Base-by-base conservation (phyloP, 1,284 basidiomycete genomes). In the Malassezia nana region DNA sequence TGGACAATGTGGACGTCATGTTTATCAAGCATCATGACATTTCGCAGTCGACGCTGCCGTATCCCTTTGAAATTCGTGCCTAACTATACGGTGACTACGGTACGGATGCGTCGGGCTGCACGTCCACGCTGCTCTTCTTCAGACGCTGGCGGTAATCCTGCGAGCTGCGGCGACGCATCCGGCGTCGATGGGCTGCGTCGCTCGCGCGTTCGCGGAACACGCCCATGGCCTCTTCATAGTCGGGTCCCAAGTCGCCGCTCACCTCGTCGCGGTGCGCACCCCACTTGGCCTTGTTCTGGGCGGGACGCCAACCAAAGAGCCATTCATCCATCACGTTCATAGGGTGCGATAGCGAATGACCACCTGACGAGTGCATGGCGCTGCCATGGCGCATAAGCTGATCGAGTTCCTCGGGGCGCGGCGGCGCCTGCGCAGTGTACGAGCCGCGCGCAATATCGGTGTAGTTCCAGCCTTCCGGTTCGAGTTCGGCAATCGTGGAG, bases 301-400 rank as follows among this genome's bases (percentile, higher is more conserved):
- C 40, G 4, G 51, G 33, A 16, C 63, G 59, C 89, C 89, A 94
- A 31, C 90, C 90, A 74, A 92, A 94, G 33, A 94, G 78, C 15
- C 86, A 81, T 75, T 92, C 89, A 73, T 94, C 90, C 30, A 92
- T 80, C 88, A 89, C 91, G 41, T 74, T 72, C 24, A 75, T 60
- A 15, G 72, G 73, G 53, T 71, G 74, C 31, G 62, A 57, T n/a
- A 72, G 60, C 40, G 60, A 58, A 16, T 35, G 45, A 3, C 45
- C 45, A 39, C 65, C 62, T 43, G 53, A 55, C 53, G 52, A 41
- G 24, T 57, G 40, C 6, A 47, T 18, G 7, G 20, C 18, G 33
- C 62, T 45, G 35, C 51, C 53, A 35, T 51, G 49, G 39, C 52
- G 31, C 16, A 52, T 55, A 56, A 65, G 65, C 20, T 63, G 53